phyloP scores from a whole-genome alignment of 768 basidiomycete species.

The Leccinum broughii region DNA sequence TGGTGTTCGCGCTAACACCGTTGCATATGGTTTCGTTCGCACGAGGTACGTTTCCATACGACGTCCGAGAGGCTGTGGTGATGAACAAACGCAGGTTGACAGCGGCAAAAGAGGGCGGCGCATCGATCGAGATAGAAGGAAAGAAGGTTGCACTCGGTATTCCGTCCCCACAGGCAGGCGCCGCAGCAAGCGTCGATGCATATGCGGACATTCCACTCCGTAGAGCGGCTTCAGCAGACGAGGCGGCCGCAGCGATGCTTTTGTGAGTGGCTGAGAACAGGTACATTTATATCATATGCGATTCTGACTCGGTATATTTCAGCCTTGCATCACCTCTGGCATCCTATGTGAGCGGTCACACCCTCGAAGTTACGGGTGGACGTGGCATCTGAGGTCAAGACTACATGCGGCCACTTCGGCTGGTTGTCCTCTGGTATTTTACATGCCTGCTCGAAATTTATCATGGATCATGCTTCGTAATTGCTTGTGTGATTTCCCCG shows the following conservation, averaged over 20 bases:
- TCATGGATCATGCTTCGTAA: background rate
- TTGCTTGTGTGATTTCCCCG: background rate
- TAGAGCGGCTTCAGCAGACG: constrained; percentile 67
- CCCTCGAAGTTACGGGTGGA: constrained; percentile 82
- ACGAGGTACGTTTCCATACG: constrained; percentile 51
- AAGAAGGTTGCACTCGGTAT: constrained; percentile 84
- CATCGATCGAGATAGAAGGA: constrained; percentile 73
- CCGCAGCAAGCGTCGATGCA: constrained; percentile 39
- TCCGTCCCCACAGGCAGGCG: constrained; percentile 51
- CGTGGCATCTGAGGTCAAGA: constrained; percentile 54
- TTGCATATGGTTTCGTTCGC: constrained; percentile 77
- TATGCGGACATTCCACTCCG: constrained; percentile 63
- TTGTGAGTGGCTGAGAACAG: constrained; percentile 54
- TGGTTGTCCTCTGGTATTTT: background rate
- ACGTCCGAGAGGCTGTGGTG: background rate
- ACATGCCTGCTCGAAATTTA: background rate
- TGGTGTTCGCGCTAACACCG: constrained; percentile 78
- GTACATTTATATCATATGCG: background rate
- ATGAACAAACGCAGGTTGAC: constrained; percentile 55
- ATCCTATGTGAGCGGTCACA: constrained; percentile 80
- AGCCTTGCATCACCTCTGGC: constrained; percentile 80
- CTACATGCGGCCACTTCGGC: background rate
- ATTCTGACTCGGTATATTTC: constrained; percentile 13
- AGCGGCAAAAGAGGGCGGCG: constrained; percentile 75
- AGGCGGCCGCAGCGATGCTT: constrained; percentile 72